Evolutionary conservation across 306 rosid species (phyloP), one percentile per base, ranked within the genome.

Genomic region (Prunus campanulata): DNA sequence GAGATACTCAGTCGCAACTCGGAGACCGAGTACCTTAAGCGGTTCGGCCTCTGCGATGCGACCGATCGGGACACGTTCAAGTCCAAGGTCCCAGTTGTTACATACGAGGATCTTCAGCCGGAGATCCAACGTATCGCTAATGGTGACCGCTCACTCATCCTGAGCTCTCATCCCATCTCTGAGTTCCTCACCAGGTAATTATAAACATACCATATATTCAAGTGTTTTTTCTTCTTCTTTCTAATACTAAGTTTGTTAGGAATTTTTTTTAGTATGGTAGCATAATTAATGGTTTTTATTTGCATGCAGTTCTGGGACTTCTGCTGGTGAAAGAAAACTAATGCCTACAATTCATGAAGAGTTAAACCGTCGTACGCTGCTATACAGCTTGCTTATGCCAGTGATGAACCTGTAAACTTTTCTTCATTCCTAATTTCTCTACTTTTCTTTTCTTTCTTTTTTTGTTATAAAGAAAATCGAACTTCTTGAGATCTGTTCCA

Each of bases 161-260:
- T 95, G 44, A 85, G 80, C 66, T 16, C 96, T 68, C 87, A 70
- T 44, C 97, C 97, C 20, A 85, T 95, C 74, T 92, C 99, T 0
- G 99, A 95, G 85, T 92, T 95, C 56, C 93, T 95, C 79, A 92
- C 99, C 22, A 95, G 99, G 99, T 90, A 27, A 55, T 10, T 18
- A 3, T 11, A 1, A 6, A 4, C 18, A 63, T 13, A 11, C 2
- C 19, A 4, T 2, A 62, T 7, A 24, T 8, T 54, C 46, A 10
- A 49, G 5, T 49, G 5, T 49, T 11, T 35, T 3, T 48, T 3
- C 29, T 3, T 46, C 27, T 5, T 20, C 29, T 47, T 14, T 47
- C 11, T 39, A 8, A 1, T 6, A 39, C 8, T 39, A 5, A n/a
- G 42, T 15, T 12, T 63, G 5, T 59, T 19, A 11, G 12, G 7